Evolutionary conservation across 805 yeast genomes (phyloP).

Genomic region (Kuraishia molischiana): DNA sequence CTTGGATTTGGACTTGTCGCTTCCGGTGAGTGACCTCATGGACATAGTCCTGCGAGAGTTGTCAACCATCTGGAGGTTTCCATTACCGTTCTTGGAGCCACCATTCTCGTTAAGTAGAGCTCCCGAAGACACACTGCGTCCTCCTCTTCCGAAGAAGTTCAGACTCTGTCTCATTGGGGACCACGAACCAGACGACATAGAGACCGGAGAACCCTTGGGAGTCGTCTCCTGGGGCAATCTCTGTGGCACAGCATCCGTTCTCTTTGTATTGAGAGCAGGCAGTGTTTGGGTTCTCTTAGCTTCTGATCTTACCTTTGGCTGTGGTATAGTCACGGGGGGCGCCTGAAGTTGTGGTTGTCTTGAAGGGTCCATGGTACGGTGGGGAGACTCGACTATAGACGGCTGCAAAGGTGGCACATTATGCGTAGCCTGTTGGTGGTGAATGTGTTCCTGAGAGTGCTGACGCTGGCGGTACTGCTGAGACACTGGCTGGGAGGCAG

Average conservation of each 20-base stretch:
- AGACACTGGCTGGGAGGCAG: slow-evolving; percentile 1
- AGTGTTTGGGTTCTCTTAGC: slow-evolving; percentile 2
- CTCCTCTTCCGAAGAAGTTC: slow-evolving; percentile 1
- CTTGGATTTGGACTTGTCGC: slow-evolving; percentile 22
- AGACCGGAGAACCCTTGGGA: neutral
- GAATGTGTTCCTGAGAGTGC: slow-evolving; percentile 6
- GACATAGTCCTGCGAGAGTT: slow-evolving; percentile 5
- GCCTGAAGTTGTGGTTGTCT: neutral
- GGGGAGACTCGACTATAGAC: neutral
- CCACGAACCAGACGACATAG: neutral
- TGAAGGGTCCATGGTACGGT: neutral
- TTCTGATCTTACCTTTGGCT: slow-evolving; percentile 1
- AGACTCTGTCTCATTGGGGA: slow-evolving; percentile 3
- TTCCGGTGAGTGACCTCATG: slow-evolving; percentile 2
- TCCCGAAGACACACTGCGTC: neutral
- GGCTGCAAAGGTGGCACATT: neutral
- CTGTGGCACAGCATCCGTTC: slow-evolving; percentile 4
- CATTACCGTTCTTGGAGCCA: neutral
- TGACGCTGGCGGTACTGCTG: slow-evolving; percentile 6
- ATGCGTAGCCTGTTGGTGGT: slow-evolving; percentile 2
- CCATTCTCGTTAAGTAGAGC: neutral
- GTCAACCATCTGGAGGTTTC: neutral
- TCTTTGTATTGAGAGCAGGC: slow-evolving; percentile 1
- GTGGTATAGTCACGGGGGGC: neutral
- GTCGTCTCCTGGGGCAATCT: slow-evolving; percentile 1